Base-by-base conservation (phyloP, 805 yeast species). In the Yarrowia sp. region DNA sequence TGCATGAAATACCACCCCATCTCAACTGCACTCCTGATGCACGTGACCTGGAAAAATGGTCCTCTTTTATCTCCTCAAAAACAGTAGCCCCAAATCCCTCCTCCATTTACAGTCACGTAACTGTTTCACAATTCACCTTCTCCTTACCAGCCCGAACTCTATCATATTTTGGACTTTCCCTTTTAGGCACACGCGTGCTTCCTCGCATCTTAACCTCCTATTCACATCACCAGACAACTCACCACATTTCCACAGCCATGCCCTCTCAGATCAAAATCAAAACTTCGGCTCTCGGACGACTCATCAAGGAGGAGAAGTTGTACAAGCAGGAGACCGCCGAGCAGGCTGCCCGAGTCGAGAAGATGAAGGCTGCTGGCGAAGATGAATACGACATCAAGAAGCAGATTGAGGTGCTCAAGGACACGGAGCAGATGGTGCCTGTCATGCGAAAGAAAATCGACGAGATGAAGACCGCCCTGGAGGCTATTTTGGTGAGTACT, bases 261-360 rank as follows among this genome's bases (percentile, higher is more conserved):
- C 95, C 93, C 32, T 78, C 90, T 1, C 85, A 81, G 66, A 75
- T 89, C 43, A 89, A 87, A 70, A 88, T 90, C 73, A 89, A 89
- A 69, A 80, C 82, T 38, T 84, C 82, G 66, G 92, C 96, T 1
- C 78, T 90, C 59, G 80, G 82, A 66, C 80, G 96, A 67, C 77
- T 91, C 16, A 70, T 86, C 41, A 88, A 88, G 68, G 96, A 91
- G 72, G 85, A 85, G 67, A 71, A 71, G 12, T 77, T 83, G 35
- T 90, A 90, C 72, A 77, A 80, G 26, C 78, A 80, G 64, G 96
- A 90, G 70, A 78, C 83, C 38, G 73, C 73, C 16, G 86, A 85
- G 52, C 88, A 87, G 67, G 76, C 80, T 48, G 73, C 73, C 9
- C 76, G 75, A 65, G 80, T 88, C n/a, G 80, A 77, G 19, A 72